Evolutionary conservation across 1,284 basidiomycete species (phyloP), one percentile per base, ranked within the genome.

Genomic region (Blastosporella zonata): DNA sequence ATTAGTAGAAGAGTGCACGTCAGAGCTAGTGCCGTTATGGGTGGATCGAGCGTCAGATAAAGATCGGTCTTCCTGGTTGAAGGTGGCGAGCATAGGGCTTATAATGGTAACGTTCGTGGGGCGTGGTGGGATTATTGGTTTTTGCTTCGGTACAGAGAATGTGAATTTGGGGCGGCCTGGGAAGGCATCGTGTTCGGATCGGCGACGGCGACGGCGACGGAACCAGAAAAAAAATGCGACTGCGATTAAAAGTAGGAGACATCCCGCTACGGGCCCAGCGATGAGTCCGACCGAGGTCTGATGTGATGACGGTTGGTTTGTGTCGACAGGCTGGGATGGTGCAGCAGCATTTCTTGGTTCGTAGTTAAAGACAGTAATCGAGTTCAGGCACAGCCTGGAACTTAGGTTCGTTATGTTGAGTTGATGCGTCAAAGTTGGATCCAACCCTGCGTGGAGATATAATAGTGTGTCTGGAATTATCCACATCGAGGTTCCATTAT

Each of bases 401-500:
- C 53, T 46, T 31, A 59, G 39, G 43, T 67, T 66, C 15, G 59
- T 62, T 22, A 69, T 40, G 27, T 52, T 62, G 36, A 70, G 52
- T 10, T 57, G 54, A 45, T 69, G 62, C 6, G 49, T 62, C 28
- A 29, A 49, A 10, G 49, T 58, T 6, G 66, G 62, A 47, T 70
- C 62, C 34, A 70, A 50, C 5, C 66, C 69, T 42, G 62, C 60
- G 45, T 60, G 57, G 45, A 65, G 66, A 53, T 57, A 69, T 27
- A 69, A 51, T n/a, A 70, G 50, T 23, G 67, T 55, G 46, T 70
- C 59, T 12, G 62, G 62, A 28, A 70, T 56, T 3, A 62, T 54
- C 63, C 64, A 68, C 45, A 58, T 52, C 1, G 67, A 67, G 37
- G 58, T 65, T 20, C 60, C 65, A 42, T 69, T 68, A 47, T 60